These are phyloP conservation scores for Cucumis melo DNA, from an alignment of 306 rosid species.

Conservation along the genomic window DNA sequence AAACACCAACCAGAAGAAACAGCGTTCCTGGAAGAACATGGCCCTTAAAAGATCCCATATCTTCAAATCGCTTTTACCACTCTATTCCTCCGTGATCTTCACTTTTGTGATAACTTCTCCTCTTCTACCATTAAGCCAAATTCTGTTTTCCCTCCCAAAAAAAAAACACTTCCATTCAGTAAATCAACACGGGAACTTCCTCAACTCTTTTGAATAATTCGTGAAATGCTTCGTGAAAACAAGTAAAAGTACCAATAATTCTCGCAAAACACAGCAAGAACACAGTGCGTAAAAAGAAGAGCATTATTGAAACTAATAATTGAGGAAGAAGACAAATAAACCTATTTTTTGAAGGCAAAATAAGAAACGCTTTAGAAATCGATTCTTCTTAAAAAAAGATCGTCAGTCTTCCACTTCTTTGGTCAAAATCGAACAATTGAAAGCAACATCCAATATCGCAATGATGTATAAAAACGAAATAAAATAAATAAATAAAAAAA, in stretches of 20 bases:
- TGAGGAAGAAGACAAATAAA: background rate
- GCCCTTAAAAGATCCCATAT: slow-evolving; percentile 94
- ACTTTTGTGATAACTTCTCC: background rate
- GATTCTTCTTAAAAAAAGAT: background rate
- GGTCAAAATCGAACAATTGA: background rate
- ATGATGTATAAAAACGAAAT: background rate
- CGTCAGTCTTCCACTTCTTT: background rate
- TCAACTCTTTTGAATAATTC: background rate
- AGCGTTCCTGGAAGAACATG: slow-evolving; percentile 89
- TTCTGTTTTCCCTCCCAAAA: background rate
- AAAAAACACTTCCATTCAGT: background rate
- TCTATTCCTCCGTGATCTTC: slow-evolving; percentile 9
- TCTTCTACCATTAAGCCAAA: background rate
- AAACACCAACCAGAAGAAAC: slow-evolving; percentile 71
- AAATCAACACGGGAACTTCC: background rate
- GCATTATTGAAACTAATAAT: background rate
- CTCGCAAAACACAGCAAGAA: background rate
- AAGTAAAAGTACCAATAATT: background rate
- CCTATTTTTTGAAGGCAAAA: background rate
- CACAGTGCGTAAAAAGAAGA: background rate
- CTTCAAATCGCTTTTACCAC: background rate
- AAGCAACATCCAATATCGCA: background rate
- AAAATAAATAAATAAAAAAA: background rate
- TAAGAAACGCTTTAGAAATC: background rate
- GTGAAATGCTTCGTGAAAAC: background rate